Percentiles rank a stretch among this genome's conserved stretches.
Evolutionary conservation across 352 stramenopile species (phyloP).

Genomic region (Globisporangium rhizosaccharum): DNA sequence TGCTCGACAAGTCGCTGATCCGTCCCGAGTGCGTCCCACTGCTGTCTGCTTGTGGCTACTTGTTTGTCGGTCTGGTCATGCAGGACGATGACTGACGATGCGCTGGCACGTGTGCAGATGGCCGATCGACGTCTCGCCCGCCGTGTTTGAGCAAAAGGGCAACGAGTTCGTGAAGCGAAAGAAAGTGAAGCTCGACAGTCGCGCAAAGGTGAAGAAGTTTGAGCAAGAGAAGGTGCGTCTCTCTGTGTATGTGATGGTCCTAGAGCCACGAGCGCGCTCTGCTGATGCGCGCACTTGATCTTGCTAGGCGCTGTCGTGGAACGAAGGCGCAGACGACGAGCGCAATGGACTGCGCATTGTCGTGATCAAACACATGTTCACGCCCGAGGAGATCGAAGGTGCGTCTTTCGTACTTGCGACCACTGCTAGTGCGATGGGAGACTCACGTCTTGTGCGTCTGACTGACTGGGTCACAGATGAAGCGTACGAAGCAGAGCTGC

Average conservation of each 20-base stretch:
- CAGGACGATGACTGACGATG: background rate
- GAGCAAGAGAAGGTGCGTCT: conserved; percentile 68
- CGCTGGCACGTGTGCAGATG: conserved; percentile 29
- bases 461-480: conserved; percentile 30
- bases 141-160: conserved; percentile 90
- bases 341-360: conserved; percentile 92
- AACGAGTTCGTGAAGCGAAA: conserved; percentile 73
- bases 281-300: too few species aligned
- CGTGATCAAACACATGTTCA: conserved; percentile 96
- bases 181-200: conserved; percentile 73
- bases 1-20: conserved; percentile 90
- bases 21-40: conserved; percentile 61
- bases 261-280: background rate
- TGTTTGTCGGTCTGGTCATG: background rate
- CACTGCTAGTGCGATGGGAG: background rate
- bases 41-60: background rate
- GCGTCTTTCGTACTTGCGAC: background rate
- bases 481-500: conserved; percentile 62
- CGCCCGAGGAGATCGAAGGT: conserved; percentile 81
- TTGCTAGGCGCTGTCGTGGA: conserved; percentile 91
- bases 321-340: conserved; percentile 91
- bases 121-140: conserved; percentile 62
- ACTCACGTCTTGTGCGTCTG: background rate
- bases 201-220: conserved; percentile 85
- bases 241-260: background rate